Base-by-base conservation (phyloP, 2,329 filamentous ascomycete genomes). In the Trichoderma citrinoviride region DNA sequence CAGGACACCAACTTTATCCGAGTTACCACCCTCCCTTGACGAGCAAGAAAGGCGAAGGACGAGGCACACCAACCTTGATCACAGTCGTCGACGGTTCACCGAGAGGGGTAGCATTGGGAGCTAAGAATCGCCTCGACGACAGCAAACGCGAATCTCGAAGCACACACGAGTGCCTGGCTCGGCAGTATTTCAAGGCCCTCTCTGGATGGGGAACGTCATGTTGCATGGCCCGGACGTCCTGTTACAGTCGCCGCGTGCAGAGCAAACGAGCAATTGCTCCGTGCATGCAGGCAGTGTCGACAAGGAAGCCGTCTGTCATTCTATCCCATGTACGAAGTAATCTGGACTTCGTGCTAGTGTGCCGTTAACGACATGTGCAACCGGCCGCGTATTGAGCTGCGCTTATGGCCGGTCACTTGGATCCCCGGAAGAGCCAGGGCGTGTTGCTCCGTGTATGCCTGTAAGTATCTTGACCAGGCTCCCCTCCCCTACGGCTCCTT, bases 1-100 rank as follows among this genome's bases (percentile, higher is more conserved):
- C 56, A 61, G 63, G 40, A 65, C 63, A 61, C 63, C 63, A 61
- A 47, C 63, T 55, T 55, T 27, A 47, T 65, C 56, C 49, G 37
- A 50, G 29, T 41, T 21, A 49, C 41, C 49, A 55, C 56, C 50
- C 63, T 47, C 55, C 49, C n/a, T 50, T 5, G 25, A 50, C 29
- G 37, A 12, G 17, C 23, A 17, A 50, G 15, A 46, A 55, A 61
- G 40, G 23, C 33, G 50, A 54, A 54, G 19, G 40, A 55, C 40
- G 63, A 65, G 49, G 41, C 56, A 61, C 63, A 65, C 55, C 44
- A 53, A 64, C 37, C 25, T 56, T 58, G 40, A 49, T 50, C 52
- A 49, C 44, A 56, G 14, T 40, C 53, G 33, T 47, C 46, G 23
- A 57, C 44, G 29, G 23, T 52, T 64, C 52, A 55, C 57, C 56